Evolutionary conservation across 2,329 filamentous ascomycete species (phyloP), one percentile per base, ranked within the genome.

Genomic region (Aspergillus candidus): DNA sequence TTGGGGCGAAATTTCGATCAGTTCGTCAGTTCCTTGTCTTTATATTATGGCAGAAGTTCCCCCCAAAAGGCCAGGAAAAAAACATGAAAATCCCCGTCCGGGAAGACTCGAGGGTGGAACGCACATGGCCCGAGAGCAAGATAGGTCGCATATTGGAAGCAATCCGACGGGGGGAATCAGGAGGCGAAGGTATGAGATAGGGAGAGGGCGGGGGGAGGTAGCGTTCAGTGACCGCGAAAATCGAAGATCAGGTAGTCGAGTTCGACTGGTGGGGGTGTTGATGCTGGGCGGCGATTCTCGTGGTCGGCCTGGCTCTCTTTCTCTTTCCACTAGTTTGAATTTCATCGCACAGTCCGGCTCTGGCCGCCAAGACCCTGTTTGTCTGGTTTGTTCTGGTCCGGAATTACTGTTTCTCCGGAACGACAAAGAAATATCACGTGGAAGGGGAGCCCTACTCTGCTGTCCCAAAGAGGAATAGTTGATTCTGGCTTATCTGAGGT

Each of bases 101-200:
- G 37, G 39, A 43, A 44, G 44, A 43, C 46, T 33, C 46, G 33
- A 44, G 41, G 50, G 39, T 46, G 39, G 49, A 44, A 71, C 76
- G 60, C 70, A 84, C 83, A 82, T 98, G 93, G 72, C 93, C 93
- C 69, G 88, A 84, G 63, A 98, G 80, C 61, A 98, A 78, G 72
- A 96, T 94, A 66, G 93, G 93, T 77, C 93, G 88, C 93, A 98
- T 98, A 51, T 72, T 88, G 74, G 70, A 38, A 48, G 34, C 43
- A 53, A 53, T 42, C 41, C 41, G 44, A 51, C 46, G 32, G 40
- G 44, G 39, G 38, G 33, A 38, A 37, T 41, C 44, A 38, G 43
- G 50, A 34, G 41, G 32, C 31, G 15, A 37, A 33, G 40, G 42
- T 49, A 46, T 47, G 44, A 48, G 44, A 46, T 43, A 17, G 7